Percentiles rank a stretch among this genome's conserved stretches.
Conservation (phyloP, 768 basidiomycete genomes). For the Tulasnella sp. region DNA sequence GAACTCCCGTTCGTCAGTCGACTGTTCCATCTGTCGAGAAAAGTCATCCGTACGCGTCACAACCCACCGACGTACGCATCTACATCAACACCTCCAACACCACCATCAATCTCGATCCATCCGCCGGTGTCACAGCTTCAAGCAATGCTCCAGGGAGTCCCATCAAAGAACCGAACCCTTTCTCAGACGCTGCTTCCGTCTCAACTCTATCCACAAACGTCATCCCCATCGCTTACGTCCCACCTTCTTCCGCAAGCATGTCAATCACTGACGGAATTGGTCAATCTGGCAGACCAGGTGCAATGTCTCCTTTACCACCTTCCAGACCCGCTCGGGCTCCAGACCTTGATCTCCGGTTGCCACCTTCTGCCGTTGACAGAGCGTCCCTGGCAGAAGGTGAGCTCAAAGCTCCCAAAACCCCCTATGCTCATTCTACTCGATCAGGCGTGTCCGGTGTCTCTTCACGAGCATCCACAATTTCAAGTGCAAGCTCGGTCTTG, state of each 20-base stretch:
- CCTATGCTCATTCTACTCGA: constrained; percentile 10
- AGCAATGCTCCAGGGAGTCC: neutral
- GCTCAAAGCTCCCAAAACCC: constrained; percentile 1
- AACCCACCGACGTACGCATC: neutral
- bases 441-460: constrained; percentile 14
- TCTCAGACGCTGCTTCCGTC: constrained; percentile 11
- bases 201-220: constrained; percentile 10
- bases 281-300: neutral
- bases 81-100: neutral
- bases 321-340: constrained; percentile 16
- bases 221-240: constrained; percentile 14
- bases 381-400: neutral
- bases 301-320: constrained; percentile 7
- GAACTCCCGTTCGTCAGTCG: neutral
- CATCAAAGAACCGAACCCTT: constrained; percentile 10
- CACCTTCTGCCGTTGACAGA: constrained; percentile 1
- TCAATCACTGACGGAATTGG: constrained; percentile 7
- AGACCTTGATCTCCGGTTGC: constrained; percentile 8
- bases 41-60: too few relatives aligned
- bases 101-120: neutral
- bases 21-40: neutral
- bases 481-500: constrained; percentile 8
- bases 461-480: constrained; percentile 5
- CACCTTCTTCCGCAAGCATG: constrained; percentile 11
- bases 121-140: neutral